Percentiles rank a stretch among this genome's conserved stretches.
Evolutionary conservation across 2,329 filamentous ascomycete species (phyloP).

Genomic region (Diaporthe citrichinensis): DNA sequence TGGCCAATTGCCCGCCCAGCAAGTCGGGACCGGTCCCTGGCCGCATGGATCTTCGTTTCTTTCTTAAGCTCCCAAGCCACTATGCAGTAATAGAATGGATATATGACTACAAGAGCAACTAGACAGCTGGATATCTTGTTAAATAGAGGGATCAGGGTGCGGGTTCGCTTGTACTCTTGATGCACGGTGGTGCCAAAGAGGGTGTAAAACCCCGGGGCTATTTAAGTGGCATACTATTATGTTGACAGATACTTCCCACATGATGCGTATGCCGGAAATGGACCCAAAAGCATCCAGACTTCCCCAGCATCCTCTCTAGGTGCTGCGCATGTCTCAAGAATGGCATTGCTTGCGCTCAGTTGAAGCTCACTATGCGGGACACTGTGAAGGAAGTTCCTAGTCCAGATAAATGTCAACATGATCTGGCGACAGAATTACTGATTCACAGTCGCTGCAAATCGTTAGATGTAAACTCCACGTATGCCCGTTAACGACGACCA

Average conservation of each 20-base stretch:
- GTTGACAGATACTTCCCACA: too few species aligned
- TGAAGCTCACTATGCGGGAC: not conserved
- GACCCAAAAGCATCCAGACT: too few species aligned
- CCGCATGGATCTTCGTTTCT: not conserved
- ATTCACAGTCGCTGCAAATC: not conserved
- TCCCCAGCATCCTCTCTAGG: too few species aligned
- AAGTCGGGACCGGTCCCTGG: not conserved
- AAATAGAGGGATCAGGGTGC: not conserved
- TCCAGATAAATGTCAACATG: not conserved
- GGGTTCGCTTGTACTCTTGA: not conserved
- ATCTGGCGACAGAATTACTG: not conserved
- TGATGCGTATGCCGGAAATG: not conserved
- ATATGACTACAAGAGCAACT: not conserved
- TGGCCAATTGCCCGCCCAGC: slow-evolving; percentile 26
- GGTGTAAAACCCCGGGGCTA: not conserved
- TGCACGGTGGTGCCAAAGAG: not conserved
- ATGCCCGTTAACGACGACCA: not conserved
- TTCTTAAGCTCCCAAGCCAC: not conserved
- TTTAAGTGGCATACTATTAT: not conserved
- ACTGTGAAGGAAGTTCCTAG: not conserved
- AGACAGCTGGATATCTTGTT: not conserved
- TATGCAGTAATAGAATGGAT: not conserved
- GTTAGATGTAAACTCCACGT: not conserved
- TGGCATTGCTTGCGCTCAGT: not conserved
- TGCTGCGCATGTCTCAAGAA: not conserved